A percentile compares a stretch with the other conserved stretches of the same genome.
phyloP scores from a whole-genome alignment of 495 filamentous ascomycete species.

The Aspergillus ostianus region DNA sequence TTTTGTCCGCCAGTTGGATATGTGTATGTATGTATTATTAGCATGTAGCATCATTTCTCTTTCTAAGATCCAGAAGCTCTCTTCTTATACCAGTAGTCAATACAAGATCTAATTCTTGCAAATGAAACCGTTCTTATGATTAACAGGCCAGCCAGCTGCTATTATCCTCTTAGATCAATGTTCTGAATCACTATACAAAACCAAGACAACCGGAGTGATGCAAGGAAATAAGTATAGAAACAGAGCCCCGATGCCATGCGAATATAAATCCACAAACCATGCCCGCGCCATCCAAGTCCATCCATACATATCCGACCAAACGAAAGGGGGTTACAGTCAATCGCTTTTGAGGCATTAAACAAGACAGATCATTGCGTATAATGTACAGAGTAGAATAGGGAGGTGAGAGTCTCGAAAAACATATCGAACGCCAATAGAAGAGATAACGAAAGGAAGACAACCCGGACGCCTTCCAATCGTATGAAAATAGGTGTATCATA shows the following conservation, averaged over 20 bases:
- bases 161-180: not conserved
- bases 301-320: constrained; percentile 9
- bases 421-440: constrained; percentile 19
- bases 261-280: not conserved
- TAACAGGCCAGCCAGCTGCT: not conserved
- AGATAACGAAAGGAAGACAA: constrained; percentile 29
- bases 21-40: no score
- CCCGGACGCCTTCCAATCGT: constrained; percentile 38
- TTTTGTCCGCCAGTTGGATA: no score
- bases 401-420: constrained; percentile 35
- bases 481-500: constrained; percentile 43
- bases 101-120: no score
- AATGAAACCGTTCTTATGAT: no score
- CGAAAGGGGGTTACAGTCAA: constrained; percentile 7
- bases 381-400: constrained; percentile 25
- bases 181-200: not conserved
- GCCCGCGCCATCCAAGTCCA: constrained; percentile 16
- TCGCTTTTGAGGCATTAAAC: constrained; percentile 10
- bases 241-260: constrained; percentile 8
- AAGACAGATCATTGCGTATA: constrained; percentile 13
- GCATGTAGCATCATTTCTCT: no score
- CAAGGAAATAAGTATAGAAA: constrained; percentile 3
- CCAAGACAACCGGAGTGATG: not conserved
- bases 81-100: no score
- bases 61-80: no score